Evolutionary conservation across 352 stramenopile genomes (phyloP), one percentile per base, ranked within the genome.

Genomic region (Pythium apleroticum): DNA sequence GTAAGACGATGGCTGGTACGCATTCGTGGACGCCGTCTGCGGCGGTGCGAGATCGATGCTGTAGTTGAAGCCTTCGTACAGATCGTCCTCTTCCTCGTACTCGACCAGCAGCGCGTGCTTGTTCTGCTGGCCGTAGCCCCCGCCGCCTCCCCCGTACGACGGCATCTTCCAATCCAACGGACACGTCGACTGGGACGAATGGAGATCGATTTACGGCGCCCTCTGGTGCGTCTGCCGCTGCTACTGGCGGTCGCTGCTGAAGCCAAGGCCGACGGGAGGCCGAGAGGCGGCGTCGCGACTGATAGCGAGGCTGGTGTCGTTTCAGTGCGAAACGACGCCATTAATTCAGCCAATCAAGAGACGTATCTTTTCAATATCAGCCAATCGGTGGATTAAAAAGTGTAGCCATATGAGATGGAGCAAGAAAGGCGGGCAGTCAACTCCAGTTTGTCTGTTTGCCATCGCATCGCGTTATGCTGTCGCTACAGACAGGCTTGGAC

Each of bases 31-130:
- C 50, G 83, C 81, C 2, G 84, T 92, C 67, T 92, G 81, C 22
- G 81, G 82, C 33, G 84, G 84, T 3, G 83, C 84, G 25, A 91
- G 75, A 50, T 95, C 79, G 67, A 95, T 94, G 57, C 77, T 89
- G 61, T 93, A 95, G 78, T 96, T 94, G 71, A 95, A 96, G n/a
- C 84, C 88, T 60, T 94, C 87, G 70, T 97, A 97, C 53, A 97
- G 71, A 60, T 97, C 89, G 55, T 95, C 88, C 28, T 96, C 82
- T 4, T 90, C 81, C n/a, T 93, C 85, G 39, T 91, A 84, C 28
- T 90, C 80, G 49, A 80, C 72, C 59, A 92, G 76, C 46, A 89
- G 78, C 3, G 68, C 77, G 52, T 84, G 73, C 69, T 86, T 86
- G 63, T 33, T 58, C 24, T 75, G 68, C 64, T 86, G 75, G 45